Base-by-base conservation (phyloP, 2,329 filamentous ascomycete species). In the Penicillium polonicum region DNA sequence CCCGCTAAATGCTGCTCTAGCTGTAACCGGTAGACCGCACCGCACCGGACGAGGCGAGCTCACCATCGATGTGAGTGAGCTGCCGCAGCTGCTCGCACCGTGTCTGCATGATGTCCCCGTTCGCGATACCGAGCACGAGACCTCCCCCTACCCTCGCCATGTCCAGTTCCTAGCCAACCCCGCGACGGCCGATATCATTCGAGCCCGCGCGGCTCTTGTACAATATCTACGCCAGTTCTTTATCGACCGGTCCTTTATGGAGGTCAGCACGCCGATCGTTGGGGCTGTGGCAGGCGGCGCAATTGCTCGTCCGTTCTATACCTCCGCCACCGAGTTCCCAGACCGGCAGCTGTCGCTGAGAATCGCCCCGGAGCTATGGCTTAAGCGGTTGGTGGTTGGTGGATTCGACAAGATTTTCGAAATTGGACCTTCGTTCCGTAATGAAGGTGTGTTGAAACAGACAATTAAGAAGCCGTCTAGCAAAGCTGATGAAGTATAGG, bases 351-450 rank as follows among this genome's bases (percentile, higher is more conserved):
- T 99, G 36, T 85, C 89, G 23, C 81, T 99, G 35, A 85, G 94
- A 48, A 93, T 99, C 66, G 94, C 94, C 3, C 94, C 94, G 0
- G 94, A 99, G 76, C 79, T 99, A 36, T 97, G 92, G 88, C 83
- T 99, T 42, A 99, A 99, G 79, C 85, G 94, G 9, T 80, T 99
- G 45, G 86, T 97, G 1, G 84, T 97, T 19, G 93, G 92, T 49
- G 93, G 92, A 2, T 86, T 97, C 60, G 89, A 95, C 67, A 87
- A 83, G 60, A 86, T 99, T 27, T 99, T 95, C 70, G 94, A 99
- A 76, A 92, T 99, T 63, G 94, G 94, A 0, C 88, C 91, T 4
- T 87, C 87, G 13, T 99, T 99, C 75, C 86, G 94, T 43, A 99
- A 99, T 72, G 94, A 99, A 78, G 91, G 91, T 73, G 78, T 45